Evolutionary conservation across 352 stramenopile genomes (phyloP), one percentile per base, ranked within the genome.

Genomic region (Phytophthora tentaculata): DNA sequence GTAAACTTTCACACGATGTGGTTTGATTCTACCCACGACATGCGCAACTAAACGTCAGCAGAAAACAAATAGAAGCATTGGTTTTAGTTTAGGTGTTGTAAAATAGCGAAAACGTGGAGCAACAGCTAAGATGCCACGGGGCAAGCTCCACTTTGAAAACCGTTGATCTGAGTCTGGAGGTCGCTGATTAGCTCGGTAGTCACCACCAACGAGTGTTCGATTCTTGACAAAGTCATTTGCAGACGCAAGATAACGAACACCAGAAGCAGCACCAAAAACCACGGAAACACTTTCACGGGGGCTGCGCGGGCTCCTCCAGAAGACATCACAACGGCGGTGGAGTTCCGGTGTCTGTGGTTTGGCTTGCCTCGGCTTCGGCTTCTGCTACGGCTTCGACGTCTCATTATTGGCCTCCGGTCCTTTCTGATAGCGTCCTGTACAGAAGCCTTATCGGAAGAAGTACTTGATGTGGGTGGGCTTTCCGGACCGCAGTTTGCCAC

Each of bases 201-300:
- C 14, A 73, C 37, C 51, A 75, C 14, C 24, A 92, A 73, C n/a
- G 73, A 65, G 6, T 71, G 56, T 44, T 94, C 82, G 26, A 94
- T 89, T 12, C 64, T 87, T n/a, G 70, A 73, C 41, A 94, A 63
- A 29, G 83, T 83, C 60, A 65, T 66, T 63, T 91, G 81, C 35
- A 94, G 63, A 23, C 74, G 75, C 32, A 90, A 63, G 2, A 92
- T 73, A n/a, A 91, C 61, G 48, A 87, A 73, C 35, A 91, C 45
- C 20, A 94, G 45, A 39, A 88, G 59, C 19, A 92, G 61, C 26
- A 92, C 75, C 35, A 94, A 44, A 29, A 94, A 55, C 82, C 81
- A 94, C 48, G 84, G 82, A 43, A 94, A 86, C n/a, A 88, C 69
- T 67, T 80, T 83, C 22, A 80, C 71, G 8, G 53, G 56, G 0